Evolutionary conservation across 805 yeast species (phyloP), one percentile per base, ranked within the genome.

Genomic region (Yamadazyma sp.): DNA sequence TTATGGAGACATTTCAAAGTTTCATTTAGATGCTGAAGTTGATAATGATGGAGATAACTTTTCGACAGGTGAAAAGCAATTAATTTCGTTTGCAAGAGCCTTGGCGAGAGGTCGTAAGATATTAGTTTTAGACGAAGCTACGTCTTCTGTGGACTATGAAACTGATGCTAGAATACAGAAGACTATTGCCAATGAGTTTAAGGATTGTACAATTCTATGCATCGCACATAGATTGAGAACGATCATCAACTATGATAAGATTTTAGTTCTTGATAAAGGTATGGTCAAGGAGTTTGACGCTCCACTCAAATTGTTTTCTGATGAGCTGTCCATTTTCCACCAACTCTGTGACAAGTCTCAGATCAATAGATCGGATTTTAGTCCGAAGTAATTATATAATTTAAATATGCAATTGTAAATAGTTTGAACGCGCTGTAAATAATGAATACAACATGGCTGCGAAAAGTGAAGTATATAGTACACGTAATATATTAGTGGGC

Each of bases 141-240:
- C 87, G 0, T 77, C 84, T 0, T 75, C 81, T 24, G 86, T 87
- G 43, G 96, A 87, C 62, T 87, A 85, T 53, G 89, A 82, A 48
- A 87, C 95, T 0, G 96, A 87, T 59, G 71, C 84, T 5, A 76
- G 77, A 54, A 83, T 88, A 46, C 95, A 87, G 55, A 47, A 62
- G 12, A 82, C 95, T 4, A 83, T 83, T 35, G 66, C 74, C 12
- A 65, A 67, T 12, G 90, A 85, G 53, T 88, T 88, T 55, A 38
- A 59, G 3, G 60, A 77, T 20, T 81, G 91, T 44, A 87, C 95
- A 0, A 80, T 87, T 37, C 65, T 87, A 44, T 86, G 95, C 44
- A 86, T 88, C 60, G 96, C 96, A 3, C 96, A 87, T 60, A 70
- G 96, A 45, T 68, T 88, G 64, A 75, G 80, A 44, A 80, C 91